phyloP scores from a whole-genome alignment of 352 stramenopile genomes.

The Pythium apleroticum region DNA sequence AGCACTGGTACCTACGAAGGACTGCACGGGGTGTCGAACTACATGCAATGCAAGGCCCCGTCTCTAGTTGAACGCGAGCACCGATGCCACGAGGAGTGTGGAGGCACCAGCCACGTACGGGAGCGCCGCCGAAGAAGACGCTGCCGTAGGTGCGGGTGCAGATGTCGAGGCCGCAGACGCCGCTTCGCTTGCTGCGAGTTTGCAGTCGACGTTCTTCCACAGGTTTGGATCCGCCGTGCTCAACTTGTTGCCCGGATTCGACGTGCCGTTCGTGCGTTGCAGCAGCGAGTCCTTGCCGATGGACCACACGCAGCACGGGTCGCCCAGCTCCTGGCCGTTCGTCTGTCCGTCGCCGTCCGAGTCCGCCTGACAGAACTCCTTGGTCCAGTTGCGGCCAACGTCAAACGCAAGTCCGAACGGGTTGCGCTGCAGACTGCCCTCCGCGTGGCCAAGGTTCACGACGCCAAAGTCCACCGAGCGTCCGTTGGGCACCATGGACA shows the following conservation, averaged over 20 bases:
- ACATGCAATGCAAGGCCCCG: background rate
- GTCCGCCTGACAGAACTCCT: conserved; percentile 55
- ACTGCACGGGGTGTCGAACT: background rate
- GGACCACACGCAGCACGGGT: conserved; percentile 74
- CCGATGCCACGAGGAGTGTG: background rate
- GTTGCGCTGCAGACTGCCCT: conserved; percentile 21
- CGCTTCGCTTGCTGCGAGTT: background rate
- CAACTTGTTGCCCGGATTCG: conserved; percentile 17
- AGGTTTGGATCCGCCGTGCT: conserved; percentile 13
- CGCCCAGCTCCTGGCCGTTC: conserved; percentile 84
- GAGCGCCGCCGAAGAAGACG: background rate
- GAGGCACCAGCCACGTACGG: background rate
- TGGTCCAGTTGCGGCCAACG: conserved; percentile 31
- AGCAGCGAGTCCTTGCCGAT: conserved; percentile 15
- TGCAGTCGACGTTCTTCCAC: conserved; percentile 22
- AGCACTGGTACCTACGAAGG: background rate
- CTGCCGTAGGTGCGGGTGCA: too few relatives aligned
- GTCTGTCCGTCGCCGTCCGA: conserved; percentile 79
- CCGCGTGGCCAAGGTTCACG: conserved; percentile 15
- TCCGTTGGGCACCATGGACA: background rate
- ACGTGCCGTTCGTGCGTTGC: conserved; percentile 12
- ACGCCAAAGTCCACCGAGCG: background rate
- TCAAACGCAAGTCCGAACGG: conserved; percentile 35
- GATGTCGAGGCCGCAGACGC: background rate
- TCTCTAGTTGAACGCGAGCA: conserved; percentile 4